Base-by-base conservation (phyloP, 768 basidiomycete species). In the Xanthoconium purpureum region DNA sequence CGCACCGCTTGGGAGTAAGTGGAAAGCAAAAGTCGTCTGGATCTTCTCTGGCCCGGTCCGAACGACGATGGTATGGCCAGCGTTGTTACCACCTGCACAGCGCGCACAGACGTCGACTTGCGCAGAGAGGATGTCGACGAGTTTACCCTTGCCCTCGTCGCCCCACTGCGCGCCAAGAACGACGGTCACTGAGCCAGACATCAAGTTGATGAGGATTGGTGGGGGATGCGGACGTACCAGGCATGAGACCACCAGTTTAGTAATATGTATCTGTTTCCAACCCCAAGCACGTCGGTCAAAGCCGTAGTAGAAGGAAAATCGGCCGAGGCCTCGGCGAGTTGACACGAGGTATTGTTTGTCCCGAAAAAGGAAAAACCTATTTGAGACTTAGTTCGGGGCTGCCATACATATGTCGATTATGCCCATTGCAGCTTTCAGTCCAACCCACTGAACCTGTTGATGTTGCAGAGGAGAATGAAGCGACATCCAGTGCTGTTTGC, bases 81-180 rank as follows among this genome's bases (percentile, higher is more conserved):
- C 97, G 70, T 99, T 99, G 77, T 98, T 98, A 12, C 97, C 97
- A 14, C 97, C 97, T 13, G 97, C 97, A 71, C 94, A 98, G 46
- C 97, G 84, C 18, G 94, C 96, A 66, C 95, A 98, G 69, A 98
- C 71, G 72, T 99, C 97, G 56, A 83, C 80, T 42, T 95, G 83
- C 14, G 89, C 91, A 38, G 94, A 83, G 61, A 99, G 82, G 68
- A 99, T 93, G 71, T 99, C 97, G 56, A 97, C 97, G 54, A 99
- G 85, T 76, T 99, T 98, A 15, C 93, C 93, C 73, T 92, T 91
- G 62, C 92, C 91, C 72, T 94, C 92, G 70, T 94, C 92, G 45
- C 92, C 92, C 92, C 92, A 95, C 67, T 95, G 92, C 36, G 90
- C 75, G 37, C 92, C 92, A 48, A 95, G 80, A 55, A 95, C 90